Evolutionary conservation across 495 filamentous ascomycete genomes (phyloP).

Genomic region (Niebla homalea): DNA sequence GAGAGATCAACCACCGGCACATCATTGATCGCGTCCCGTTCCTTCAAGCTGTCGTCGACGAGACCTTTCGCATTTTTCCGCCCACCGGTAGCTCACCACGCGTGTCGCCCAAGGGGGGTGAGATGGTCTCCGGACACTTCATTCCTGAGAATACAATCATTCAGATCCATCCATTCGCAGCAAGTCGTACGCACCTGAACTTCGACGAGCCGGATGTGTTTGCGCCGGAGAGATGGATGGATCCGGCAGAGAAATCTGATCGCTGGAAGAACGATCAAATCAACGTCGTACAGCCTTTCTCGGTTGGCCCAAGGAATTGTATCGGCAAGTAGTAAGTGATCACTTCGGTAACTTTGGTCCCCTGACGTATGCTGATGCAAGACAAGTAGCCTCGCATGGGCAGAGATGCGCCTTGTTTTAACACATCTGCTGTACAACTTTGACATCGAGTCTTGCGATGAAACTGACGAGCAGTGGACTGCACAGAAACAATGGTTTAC

Average conservation of each 20-base stretch:
- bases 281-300: constrained; percentile 9
- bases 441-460: constrained; percentile 28
- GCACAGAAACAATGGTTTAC: constrained; percentile 22
- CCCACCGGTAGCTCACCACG: constrained; percentile 36
- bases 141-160: constrained; percentile 23
- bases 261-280: constrained; percentile 4
- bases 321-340: constrained; percentile 15
- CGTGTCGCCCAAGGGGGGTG: constrained; percentile 31
- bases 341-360: neutral
- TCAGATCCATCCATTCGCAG: constrained; percentile 26
- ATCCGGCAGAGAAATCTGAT: neutral
- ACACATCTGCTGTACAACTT: constrained; percentile 40
- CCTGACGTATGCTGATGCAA: neutral
- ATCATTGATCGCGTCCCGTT: constrained; percentile 28
- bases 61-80: constrained; percentile 41
- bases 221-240: constrained; percentile 15
- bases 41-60: constrained; percentile 35
- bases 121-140: constrained; percentile 3
- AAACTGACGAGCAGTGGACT: constrained; percentile 22
- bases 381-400: constrained; percentile 30
- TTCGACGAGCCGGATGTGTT: constrained; percentile 16
- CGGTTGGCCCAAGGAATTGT: constrained; percentile 10
- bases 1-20: constrained; percentile 25
- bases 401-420: constrained; percentile 37
- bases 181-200: constrained; percentile 20